phyloP scores from a whole-genome alignment of 805 yeast species.

The Candida ulmi region DNA sequence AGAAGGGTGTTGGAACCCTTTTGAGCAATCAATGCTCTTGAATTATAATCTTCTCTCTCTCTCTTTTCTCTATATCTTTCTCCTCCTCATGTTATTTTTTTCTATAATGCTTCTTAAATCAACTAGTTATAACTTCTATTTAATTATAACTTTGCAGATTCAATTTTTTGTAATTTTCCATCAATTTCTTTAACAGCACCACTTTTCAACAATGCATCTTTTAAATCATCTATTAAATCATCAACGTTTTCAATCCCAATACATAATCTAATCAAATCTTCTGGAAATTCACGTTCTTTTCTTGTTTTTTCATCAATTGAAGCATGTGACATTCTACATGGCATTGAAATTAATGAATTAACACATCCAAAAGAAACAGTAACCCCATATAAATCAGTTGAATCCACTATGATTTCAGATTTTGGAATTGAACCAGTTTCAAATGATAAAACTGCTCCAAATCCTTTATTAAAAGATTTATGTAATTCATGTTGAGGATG shows the following conservation, averaged over 20 bases:
- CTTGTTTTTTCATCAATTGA: conserved; percentile 85
- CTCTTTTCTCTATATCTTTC: too few species aligned
- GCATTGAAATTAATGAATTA: conserved; percentile 86
- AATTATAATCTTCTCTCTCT: too few species aligned
- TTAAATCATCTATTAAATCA: conserved; percentile 79
- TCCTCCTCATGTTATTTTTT: too few species aligned
- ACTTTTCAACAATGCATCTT: conserved; percentile 60
- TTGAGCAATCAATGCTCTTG: background rate
- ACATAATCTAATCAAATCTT: conserved; percentile 84
- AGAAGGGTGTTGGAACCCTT: background rate
- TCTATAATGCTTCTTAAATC: too few species aligned
- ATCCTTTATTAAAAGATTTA: conserved; percentile 69
- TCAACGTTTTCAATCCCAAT: conserved; percentile 83
- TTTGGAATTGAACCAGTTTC: conserved; percentile 74
- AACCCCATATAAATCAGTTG: conserved; percentile 73
- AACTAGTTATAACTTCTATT: too few species aligned
- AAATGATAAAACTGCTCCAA: conserved; percentile 84
- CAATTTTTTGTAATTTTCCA: conserved; percentile 21
- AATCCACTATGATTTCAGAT: conserved; percentile 69
- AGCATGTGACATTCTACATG: conserved; percentile 97
- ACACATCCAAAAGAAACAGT: conserved; percentile 95
- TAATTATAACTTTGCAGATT: conserved; percentile 18
- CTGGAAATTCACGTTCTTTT: conserved; percentile 85
- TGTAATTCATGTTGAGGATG: conserved; percentile 84
- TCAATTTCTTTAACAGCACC: conserved; percentile 41